Evolutionary conservation across 331 rosid species (phyloP), one percentile per base, ranked within the genome.

Genomic region (Dryas integrifolia): DNA sequence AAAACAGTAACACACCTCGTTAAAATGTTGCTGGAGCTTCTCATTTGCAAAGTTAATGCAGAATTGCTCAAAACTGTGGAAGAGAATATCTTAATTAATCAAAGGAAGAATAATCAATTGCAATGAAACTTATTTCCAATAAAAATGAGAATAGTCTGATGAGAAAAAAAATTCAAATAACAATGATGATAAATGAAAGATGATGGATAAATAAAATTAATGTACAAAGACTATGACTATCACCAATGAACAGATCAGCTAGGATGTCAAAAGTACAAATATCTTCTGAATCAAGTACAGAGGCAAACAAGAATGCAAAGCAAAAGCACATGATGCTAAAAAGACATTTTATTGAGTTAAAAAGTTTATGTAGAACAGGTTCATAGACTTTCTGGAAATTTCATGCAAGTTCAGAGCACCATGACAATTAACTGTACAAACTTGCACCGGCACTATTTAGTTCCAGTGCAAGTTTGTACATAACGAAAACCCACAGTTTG

Each of bases 21-120:
- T 95, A 73, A 95, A 95, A 84, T 95, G 98, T 79, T 95, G 97
- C 82, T 91, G 98, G 70, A 95, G 96, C 92, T 95, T 95, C 89
- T 95, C 98, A 55, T 95, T 95, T 46, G 98, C 98, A 88, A 95
- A 95, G 61, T 95, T 95, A 72, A 95, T 95, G 87, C 97, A 95
- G 82, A 95, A 95, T 83, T 95, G 98, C 93, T 95, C 98, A 80
- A 95, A 95, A 86, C 98, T 94, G 88, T 65, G 51, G 74, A 65
- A 82, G 49, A 72, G 21, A 66, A 74, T 59, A 77, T 44, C 73
- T 58, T 35, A 73, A 50, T 64, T 55, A 73, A 70, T 83, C 51
- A 70, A 61, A 76, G 16, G 48, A 65, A 67, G 50, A 47, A 60
- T 72, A 52, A 56, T 74, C 41, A 53, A 58, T 21, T 58, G 58